Evolutionary conservation across 208 protist species (phyloP), one percentile per base, ranked within the genome.

Genomic region (Entamoeba histolytica): DNA sequence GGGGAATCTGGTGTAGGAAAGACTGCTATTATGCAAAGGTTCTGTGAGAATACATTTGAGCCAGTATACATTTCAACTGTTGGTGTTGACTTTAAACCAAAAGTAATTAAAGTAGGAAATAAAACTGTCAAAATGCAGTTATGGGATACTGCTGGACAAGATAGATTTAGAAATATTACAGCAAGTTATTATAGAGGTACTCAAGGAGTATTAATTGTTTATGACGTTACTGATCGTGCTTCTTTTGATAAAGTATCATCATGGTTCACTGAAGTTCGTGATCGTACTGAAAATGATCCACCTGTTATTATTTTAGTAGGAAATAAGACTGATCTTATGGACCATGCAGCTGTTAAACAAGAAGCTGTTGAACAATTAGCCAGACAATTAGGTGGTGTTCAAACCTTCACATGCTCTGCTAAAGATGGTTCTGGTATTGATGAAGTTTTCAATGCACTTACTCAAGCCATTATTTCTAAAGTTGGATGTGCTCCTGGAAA

Each of bases 21-120:
- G 92, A 96, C 94, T 12, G 95, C 95, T 52, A 91, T 96, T 28
- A 93, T 96, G 10, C 95, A 94, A 4, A 69, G 95, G 19, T 96
- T 95, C 92, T 95, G 94, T n/a, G 44, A 93, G 14, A 94, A 96
- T 92, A 92, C 94, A 49, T 96, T 96, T 93, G 94, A 91, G 7
- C 39, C 78, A 5, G 93, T 94, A 49, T 94, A 87, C 35, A 96
- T 95, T 73, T 93, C 95, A 8, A 96, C 96, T 49, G 96, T 96
- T 93, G 96, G 96, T 23, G 95, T 96, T 7, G 96, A 96, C 50
- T 96, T 96, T 91, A 94, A 94, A 8, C 96, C 94, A n/a, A 93
- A 94, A 51, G 94, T 57, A 28, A 6, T 96, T 23, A 39, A 51
- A 91, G 39, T 96, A 15, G 93, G 96, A 14, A 93, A 94, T 28